Conservation (phyloP, 768 basidiomycete species). For the Mycena leptocephala region DNA sequence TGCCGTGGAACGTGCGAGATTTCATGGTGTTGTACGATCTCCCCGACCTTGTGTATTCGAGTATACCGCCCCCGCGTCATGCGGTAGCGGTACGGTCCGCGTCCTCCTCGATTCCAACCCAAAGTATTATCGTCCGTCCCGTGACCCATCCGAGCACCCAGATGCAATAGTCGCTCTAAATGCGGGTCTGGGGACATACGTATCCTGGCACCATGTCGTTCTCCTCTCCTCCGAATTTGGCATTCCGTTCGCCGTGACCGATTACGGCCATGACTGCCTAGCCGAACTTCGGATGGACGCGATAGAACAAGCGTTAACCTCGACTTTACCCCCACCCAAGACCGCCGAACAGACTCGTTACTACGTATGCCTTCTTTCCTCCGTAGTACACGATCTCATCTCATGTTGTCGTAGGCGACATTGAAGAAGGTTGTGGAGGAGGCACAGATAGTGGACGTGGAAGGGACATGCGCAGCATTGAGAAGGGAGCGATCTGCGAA, state of each 20-base stretch:
- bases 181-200: slow-evolving; percentile 56
- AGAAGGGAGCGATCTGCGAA: background rate
- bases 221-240: slow-evolving; percentile 39
- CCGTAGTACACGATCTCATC: background rate
- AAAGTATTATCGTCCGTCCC: slow-evolving; percentile 14
- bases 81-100: slow-evolving; percentile 55
- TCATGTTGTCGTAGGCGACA: background rate
- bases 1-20: slow-evolving; percentile 48
- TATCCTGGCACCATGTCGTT: slow-evolving; percentile 54
- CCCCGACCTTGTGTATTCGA: slow-evolving; percentile 46
- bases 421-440: background rate
- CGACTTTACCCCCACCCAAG: background rate
- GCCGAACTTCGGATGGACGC: background rate
- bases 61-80: slow-evolving; percentile 55
- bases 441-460: background rate
- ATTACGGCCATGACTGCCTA: slow-evolving; percentile 33
- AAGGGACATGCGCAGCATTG: background rate
- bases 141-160: slow-evolving; percentile 40
- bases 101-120: slow-evolving; percentile 48
- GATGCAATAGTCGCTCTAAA: slow-evolving; percentile 62
- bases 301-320: slow-evolving; percentile 19
- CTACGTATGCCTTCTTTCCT: background rate
- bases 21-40: slow-evolving; percentile 44
- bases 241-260: slow-evolving; percentile 47
- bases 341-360: background rate